Base-by-base conservation (phyloP, 768 basidiomycete species). In the Suillus placidus region DNA sequence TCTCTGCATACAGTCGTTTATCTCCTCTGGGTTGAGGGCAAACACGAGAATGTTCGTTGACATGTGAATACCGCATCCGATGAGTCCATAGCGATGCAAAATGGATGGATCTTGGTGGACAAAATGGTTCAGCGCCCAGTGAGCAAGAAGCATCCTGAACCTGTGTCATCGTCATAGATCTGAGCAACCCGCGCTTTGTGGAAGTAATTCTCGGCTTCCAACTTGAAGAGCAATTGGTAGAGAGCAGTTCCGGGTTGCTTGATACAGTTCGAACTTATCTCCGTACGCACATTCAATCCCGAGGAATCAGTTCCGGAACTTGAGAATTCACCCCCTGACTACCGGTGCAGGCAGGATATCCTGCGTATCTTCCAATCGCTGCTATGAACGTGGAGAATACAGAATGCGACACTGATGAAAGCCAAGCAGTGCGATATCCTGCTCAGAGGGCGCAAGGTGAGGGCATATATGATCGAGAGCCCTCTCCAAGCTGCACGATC, bases 251-350 rank as follows among this genome's bases (percentile, higher is more conserved):
- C 69, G 16, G 64, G 65, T 37, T 47, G 56, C 45, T 68, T 18
- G 71, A 12, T 63, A 64, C 60, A 67, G 67, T 16, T 63, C 70
- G 14, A 45, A 30, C 52, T 69, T 35, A 74, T 71, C 64, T 76
- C 76, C 10, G 56, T 73, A 32, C 30, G 67, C 26, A 16, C 35
- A n/a, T 69, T 68, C 10, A 66, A 56, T 30, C 60, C 54, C 54
- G 34, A 55, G 20, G 34, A 35, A 64, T 18, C 66, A 67, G 4
- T 73, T 67, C 47, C 26, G 37, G 32, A 64, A 66, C 72, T 1
- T 63, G 47, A 35, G 66, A 68, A 1, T 66, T 67, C 20, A 43
- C 35, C 10, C 13, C 32, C n/a, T 56, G 62, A 9, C 32, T 23
- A 9, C 66, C 64, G 7, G 67, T 52, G 12, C 51, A 68, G 40